Percentiles rank a stretch among this genome's conserved stretches.
These are phyloP conservation scores for Calonectria fujianensis DNA, from an alignment of 2,329 filamentous ascomycete genomes.

Conservation along the genomic window DNA sequence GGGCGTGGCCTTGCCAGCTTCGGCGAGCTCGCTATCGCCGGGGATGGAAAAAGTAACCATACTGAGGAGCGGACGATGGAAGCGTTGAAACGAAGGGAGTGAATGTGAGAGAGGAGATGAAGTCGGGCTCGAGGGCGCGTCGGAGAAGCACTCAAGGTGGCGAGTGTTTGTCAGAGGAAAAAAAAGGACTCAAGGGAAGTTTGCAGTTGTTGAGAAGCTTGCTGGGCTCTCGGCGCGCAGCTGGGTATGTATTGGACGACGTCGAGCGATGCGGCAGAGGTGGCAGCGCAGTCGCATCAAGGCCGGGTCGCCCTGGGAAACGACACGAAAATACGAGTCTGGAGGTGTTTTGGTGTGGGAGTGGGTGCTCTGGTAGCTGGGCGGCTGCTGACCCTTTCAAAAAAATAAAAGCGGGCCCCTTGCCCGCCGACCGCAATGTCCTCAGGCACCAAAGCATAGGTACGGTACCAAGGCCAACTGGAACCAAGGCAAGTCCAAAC, in stretches of 20 bases:
- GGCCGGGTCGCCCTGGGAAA: slow-evolving; percentile 56
- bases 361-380: slow-evolving; percentile 44
- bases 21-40: slow-evolving; percentile 59
- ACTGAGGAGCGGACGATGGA: slow-evolving; percentile 32
- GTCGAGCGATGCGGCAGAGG: slow-evolving; percentile 53
- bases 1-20: slow-evolving; percentile 60
- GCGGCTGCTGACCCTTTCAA: slow-evolving; percentile 51
- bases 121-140: slow-evolving; percentile 43
- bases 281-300: slow-evolving; percentile 56
- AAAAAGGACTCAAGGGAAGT: slow-evolving; percentile 37
- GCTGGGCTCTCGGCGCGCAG: slow-evolving; percentile 44
- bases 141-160: slow-evolving; percentile 33
- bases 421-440: slow-evolving; percentile 24
- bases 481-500: neutral
- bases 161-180: slow-evolving; percentile 38
- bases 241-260: slow-evolving; percentile 44
- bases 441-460: slow-evolving; percentile 40
- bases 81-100: slow-evolving; percentile 28
- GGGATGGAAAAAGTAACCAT: slow-evolving; percentile 65
- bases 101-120: slow-evolving; percentile 39
- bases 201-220: slow-evolving; percentile 37
- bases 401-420: slow-evolving; percentile 43
- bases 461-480: neutral
- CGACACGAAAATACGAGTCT: slow-evolving; percentile 55
- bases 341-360: slow-evolving; percentile 55